Percentiles rank a stretch among this genome's conserved stretches.
Conservation (phyloP, 495 filamentous ascomycete genomes). For the Aspergillus conjunctus region DNA sequence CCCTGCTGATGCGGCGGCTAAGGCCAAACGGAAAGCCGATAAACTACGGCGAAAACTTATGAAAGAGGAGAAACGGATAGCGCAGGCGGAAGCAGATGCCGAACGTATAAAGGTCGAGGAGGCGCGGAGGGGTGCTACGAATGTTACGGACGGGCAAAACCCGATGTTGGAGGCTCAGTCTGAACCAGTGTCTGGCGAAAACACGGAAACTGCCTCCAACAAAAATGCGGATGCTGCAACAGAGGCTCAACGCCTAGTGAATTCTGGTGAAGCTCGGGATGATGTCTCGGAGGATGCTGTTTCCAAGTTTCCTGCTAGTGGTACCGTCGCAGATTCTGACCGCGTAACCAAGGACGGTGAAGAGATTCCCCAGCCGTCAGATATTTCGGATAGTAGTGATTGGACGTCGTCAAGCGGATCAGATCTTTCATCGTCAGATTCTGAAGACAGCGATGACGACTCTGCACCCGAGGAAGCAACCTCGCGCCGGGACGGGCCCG, state of each 20-base stretch:
- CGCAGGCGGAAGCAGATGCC: constrained; percentile 51
- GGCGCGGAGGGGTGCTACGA: constrained; percentile 30
- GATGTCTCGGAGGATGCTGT: not conserved
- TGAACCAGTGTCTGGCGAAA: not conserved
- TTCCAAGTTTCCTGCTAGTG: not conserved
- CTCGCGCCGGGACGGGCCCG: constrained; percentile 45
- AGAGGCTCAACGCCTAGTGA: too few species aligned
- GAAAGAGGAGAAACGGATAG: constrained; percentile 50
- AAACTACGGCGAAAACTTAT: constrained; percentile 50
- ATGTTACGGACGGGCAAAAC: constrained; percentile 8
- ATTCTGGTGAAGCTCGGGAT: too few species aligned
- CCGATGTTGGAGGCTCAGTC: constrained; percentile 9
- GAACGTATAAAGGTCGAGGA: constrained; percentile 43
- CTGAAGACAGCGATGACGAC: constrained; percentile 39
- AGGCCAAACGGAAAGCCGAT: constrained; percentile 52
- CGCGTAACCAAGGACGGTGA: too few species aligned
- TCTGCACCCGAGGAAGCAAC: constrained; percentile 47
- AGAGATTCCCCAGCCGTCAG: constrained; percentile 17
- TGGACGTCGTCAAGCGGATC: constrained; percentile 45
- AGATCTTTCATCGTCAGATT: constrained; percentile 36
- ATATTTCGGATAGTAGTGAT: constrained; percentile 33
- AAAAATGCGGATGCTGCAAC: too few species aligned
- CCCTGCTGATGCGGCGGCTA: constrained; percentile 40
- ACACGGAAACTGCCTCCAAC: not conserved
- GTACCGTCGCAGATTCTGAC: too few species aligned